Conservation (phyloP, 1,139 yeast genomes). For the Candida freyschussii region DNA sequence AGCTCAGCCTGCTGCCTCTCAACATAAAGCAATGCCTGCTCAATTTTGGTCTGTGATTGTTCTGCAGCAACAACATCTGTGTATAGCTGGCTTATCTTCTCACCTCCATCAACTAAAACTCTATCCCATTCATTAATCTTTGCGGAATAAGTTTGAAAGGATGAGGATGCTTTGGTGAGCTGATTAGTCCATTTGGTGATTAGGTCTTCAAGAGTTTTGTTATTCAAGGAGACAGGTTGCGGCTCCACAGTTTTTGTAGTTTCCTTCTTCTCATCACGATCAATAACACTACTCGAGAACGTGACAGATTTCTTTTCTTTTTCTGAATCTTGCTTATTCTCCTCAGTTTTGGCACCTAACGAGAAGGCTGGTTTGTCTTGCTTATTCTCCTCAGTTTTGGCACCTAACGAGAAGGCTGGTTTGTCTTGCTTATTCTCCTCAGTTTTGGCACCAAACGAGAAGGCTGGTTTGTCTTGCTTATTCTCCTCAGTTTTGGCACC, state of each 20-base stretch:
- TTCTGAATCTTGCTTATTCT: slow-evolving; percentile 20
- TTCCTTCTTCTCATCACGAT: slow-evolving; percentile 25
- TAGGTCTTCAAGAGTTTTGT: slow-evolving; percentile 88
- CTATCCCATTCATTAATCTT: slow-evolving; percentile 84
- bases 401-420: slow-evolving; percentile 26
- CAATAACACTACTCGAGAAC: slow-evolving; percentile 20
- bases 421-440: slow-evolving; percentile 18
- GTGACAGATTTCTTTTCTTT: slow-evolving; percentile 24
- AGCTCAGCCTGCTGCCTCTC: slow-evolving; percentile 92
- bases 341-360: slow-evolving; percentile 24
- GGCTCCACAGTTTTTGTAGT: slow-evolving; percentile 48
- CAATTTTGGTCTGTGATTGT: slow-evolving; percentile 77
- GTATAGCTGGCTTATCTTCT: slow-evolving; percentile 73
- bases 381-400: slow-evolving; percentile 24
- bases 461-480: slow-evolving; percentile 22
- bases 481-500: slow-evolving; percentile 18
- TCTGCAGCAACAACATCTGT: slow-evolving; percentile 80
- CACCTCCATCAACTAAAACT: slow-evolving; percentile 78
- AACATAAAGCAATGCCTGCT: slow-evolving; percentile 79
- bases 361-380: slow-evolving; percentile 15
- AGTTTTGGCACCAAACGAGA: slow-evolving; percentile 21
- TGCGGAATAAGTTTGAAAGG: slow-evolving; percentile 72
- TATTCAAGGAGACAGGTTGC: slow-evolving; percentile 73
- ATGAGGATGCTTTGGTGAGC: slow-evolving; percentile 62
- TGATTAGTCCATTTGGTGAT: slow-evolving; percentile 93